Evolutionary conservation across 1,284 basidiomycete species (phyloP).

Genomic region (Puccinia coronata): DNA sequence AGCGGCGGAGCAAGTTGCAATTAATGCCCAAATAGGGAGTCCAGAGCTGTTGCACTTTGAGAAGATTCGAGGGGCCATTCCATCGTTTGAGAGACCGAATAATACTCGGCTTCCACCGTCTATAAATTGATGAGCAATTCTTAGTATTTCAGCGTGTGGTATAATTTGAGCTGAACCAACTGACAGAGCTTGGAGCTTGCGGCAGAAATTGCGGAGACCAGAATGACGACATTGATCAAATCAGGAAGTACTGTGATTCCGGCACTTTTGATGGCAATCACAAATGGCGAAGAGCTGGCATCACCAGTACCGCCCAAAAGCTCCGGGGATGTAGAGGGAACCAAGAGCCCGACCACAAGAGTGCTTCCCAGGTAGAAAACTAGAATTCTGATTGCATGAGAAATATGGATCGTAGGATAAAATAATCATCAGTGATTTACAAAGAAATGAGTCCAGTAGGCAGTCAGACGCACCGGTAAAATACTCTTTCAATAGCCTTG

Average conservation of each 20-base stretch:
- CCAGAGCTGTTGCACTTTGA: slow-evolving; percentile 69
- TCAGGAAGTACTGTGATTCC: slow-evolving; percentile 73
- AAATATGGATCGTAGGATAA: slow-evolving; percentile 12
- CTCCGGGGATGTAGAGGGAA: slow-evolving; percentile 69
- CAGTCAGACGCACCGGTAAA: slow-evolving; percentile 64
- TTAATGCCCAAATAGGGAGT: slow-evolving; percentile 72
- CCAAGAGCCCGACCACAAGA: slow-evolving; percentile 70
- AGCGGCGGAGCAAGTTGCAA: slow-evolving; percentile 70
- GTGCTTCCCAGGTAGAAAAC: slow-evolving; percentile 55
- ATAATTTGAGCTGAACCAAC: slow-evolving; percentile 56
- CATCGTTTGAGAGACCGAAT: slow-evolving; percentile 73
- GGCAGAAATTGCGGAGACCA: slow-evolving; percentile 79
- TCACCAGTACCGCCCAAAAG: slow-evolving; percentile 67
- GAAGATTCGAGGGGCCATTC: slow-evolving; percentile 78
- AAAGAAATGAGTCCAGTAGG: slow-evolving; percentile 67
- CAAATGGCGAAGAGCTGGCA: slow-evolving; percentile 71
- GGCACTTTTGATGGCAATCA: slow-evolving; percentile 75
- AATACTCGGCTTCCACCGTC: slow-evolving; percentile 54
- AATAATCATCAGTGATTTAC: slow-evolving; percentile 58
- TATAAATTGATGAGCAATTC: background rate
- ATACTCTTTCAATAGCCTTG: slow-evolving; percentile 76
- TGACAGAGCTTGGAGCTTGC: slow-evolving; percentile 80
- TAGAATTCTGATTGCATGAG: slow-evolving; percentile 51
- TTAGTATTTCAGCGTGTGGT: background rate
- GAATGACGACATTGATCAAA: slow-evolving; percentile 69